Conservation (phyloP, 73 alveolate genomes). For the Paramecium octaurelia region DNA sequence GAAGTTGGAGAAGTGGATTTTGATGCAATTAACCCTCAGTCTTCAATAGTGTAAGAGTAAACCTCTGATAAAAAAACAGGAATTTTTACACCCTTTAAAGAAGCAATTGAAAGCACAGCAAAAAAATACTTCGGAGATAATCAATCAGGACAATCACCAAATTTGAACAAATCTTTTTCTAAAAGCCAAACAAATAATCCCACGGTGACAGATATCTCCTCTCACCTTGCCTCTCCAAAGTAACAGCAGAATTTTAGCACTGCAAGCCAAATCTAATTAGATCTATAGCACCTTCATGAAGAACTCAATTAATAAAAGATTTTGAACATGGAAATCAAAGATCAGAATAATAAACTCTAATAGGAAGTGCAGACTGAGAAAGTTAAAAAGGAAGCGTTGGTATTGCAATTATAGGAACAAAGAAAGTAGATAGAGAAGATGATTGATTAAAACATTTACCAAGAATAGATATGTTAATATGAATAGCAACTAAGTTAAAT, state of each 20-base stretch:
- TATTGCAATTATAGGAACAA: background rate
- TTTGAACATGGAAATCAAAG: background rate
- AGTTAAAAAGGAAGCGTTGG: background rate
- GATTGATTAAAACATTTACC: background rate
- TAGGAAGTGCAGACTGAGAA: background rate
- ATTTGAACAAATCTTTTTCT: background rate
- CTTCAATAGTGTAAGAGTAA: background rate
- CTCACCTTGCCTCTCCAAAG: background rate
- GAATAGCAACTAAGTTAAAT: background rate
- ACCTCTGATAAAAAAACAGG: background rate
- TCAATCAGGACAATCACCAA: background rate
- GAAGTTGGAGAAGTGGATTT: background rate
- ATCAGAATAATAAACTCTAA: background rate
- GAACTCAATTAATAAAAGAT: slow-evolving; percentile 2
- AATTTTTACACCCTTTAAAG: background rate
- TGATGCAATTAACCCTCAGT: background rate
- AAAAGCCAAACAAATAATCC: background rate
- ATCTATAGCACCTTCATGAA: background rate
- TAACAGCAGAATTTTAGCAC: background rate
- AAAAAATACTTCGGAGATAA: background rate
- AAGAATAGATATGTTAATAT: background rate
- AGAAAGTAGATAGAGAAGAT: background rate
- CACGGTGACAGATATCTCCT: background rate
- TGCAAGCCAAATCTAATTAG: background rate
- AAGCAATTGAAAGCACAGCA: background rate